phyloP scores from a whole-genome alignment of 306 rosid genomes.

The Heteromeles arbutifolia region DNA sequence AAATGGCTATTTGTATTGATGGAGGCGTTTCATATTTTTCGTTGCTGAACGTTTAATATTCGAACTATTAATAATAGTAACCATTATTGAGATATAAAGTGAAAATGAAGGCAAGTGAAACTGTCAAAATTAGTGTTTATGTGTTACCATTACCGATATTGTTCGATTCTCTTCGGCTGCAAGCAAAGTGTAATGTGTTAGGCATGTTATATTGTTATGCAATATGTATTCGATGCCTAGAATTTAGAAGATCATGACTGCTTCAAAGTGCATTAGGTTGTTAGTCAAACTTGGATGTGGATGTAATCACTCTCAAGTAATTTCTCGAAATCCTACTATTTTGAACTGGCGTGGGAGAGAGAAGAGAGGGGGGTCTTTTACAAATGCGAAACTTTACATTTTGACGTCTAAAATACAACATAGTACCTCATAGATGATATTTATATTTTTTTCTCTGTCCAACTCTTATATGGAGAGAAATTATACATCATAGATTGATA shows the following conservation, averaged over 20 bases:
- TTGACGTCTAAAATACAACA: too few relatives aligned
- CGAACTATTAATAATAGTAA: background rate
- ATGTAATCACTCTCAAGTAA: too few relatives aligned
- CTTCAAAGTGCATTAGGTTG: background rate
- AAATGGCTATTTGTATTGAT: background rate
- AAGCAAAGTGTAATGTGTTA: background rate
- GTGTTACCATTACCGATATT: background rate
- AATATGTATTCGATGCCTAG: background rate
- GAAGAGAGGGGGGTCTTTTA: too few relatives aligned
- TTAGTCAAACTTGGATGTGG: background rate
- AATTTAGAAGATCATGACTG: background rate
- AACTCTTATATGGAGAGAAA: too few relatives aligned
- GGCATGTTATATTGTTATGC: background rate
- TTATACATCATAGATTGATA: too few relatives aligned
- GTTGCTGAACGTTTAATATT: background rate
- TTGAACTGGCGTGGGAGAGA: too few relatives aligned
- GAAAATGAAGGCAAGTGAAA: background rate
- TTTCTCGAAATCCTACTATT: too few relatives aligned
- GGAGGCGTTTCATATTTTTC: background rate
- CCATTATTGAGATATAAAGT: background rate
- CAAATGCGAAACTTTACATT: too few relatives aligned
- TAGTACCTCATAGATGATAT: too few relatives aligned
- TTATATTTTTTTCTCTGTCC: too few relatives aligned
- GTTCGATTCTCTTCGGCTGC: background rate
- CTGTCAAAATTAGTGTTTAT: background rate